These are phyloP conservation scores for Fusarium chuoi DNA, from an alignment of 2,329 filamentous ascomycete genomes.

Conservation along the genomic window DNA sequence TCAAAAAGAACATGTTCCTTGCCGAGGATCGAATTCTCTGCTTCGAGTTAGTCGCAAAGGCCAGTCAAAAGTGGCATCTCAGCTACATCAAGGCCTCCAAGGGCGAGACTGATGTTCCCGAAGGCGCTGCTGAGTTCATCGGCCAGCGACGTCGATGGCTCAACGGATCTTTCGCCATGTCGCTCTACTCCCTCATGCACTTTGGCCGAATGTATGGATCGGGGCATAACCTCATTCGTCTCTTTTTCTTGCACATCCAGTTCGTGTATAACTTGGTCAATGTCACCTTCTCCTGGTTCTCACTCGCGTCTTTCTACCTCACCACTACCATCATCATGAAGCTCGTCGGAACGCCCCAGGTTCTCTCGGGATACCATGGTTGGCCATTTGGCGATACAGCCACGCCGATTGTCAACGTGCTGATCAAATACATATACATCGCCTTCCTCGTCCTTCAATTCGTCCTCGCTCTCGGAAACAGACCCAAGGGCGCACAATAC, in stretches of 20 bases:
- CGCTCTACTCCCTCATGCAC: constrained; percentile 41
- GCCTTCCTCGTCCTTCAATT: constrained; percentile 40
- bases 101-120: constrained; percentile 41
- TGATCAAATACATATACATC: constrained; percentile 40
- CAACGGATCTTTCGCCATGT: constrained; percentile 41
- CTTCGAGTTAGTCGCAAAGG: constrained; percentile 41
- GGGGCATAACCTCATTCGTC: constrained; percentile 37
- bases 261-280: constrained; percentile 41
- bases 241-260: constrained; percentile 41
- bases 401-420: constrained; percentile 38
- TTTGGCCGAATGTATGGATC: constrained; percentile 39
- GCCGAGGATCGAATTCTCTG: constrained; percentile 42
- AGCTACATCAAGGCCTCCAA: constrained; percentile 42
- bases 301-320: constrained; percentile 36
- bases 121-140: constrained; percentile 39
- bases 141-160: constrained; percentile 40
- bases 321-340: constrained; percentile 41
- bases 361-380: constrained; percentile 31
- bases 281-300: constrained; percentile 40
- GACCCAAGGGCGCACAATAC: constrained; percentile 40
- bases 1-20: constrained; percentile 44
- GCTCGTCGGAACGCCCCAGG: constrained; percentile 36
- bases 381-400: constrained; percentile 40
- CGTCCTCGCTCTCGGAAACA: constrained; percentile 39
- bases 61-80: constrained; percentile 42